Conservation (phyloP, 345 rosid species). For the Linum trigynum region DNA sequence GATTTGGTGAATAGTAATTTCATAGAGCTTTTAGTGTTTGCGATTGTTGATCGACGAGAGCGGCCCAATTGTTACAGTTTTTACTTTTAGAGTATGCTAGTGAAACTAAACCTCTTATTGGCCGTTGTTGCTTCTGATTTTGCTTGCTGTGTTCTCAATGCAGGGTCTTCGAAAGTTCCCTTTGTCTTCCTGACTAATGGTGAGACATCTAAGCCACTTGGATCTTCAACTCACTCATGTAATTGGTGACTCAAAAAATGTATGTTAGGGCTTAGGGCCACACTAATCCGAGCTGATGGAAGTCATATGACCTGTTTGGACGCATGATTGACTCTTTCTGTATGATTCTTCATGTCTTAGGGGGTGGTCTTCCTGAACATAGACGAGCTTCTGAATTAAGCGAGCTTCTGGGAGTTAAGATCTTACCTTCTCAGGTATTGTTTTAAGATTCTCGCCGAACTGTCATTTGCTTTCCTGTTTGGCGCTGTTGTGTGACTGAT, state of each 20-base stretch:
- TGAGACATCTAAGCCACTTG: conserved; percentile 14
- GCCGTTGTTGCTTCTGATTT: background rate
- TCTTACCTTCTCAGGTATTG: conserved; percentile 34
- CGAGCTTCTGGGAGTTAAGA: conserved; percentile 34
- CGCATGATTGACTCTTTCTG: background rate
- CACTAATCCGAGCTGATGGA: no score
- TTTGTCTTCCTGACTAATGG: conserved; percentile 45
- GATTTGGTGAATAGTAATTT: no score
- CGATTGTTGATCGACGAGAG: no score
- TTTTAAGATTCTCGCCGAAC: background rate
- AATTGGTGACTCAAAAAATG: background rate
- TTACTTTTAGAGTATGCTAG: background rate
- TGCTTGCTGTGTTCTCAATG: conserved; percentile 10
- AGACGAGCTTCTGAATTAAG: conserved; percentile 34
- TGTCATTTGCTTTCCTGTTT: background rate
- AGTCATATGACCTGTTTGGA: background rate
- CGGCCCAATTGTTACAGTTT: background rate
- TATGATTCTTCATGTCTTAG: conserved; percentile 16
- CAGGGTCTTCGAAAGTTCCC: conserved; percentile 36
- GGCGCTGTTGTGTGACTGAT: conserved; percentile 15
- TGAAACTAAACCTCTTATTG: background rate
- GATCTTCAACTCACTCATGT: background rate
- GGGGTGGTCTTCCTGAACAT: conserved; percentile 42
- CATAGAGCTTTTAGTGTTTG: no score
- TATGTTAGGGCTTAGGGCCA: background rate